Evolutionary conservation across 139 green algal genomes (phyloP).

Genomic region (Picochlorum costavermella): DNA sequence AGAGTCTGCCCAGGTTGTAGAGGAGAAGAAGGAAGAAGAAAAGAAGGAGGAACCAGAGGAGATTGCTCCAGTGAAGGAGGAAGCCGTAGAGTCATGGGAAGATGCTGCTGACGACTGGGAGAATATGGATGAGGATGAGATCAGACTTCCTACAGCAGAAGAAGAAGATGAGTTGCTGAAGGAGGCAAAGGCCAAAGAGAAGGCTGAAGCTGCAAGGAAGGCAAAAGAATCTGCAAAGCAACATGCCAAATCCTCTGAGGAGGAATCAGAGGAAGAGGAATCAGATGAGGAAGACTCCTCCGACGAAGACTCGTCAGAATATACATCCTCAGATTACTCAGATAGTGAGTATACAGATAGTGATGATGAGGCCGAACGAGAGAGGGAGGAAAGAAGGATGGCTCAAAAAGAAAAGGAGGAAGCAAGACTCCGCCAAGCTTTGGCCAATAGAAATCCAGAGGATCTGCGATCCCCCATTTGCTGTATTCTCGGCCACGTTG

Average conservation of each 20-base stretch:
- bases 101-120: slow-evolving; percentile 58
- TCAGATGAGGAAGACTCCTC: slow-evolving; percentile 21
- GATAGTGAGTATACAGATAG: slow-evolving; percentile 24
- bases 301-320: slow-evolving; percentile 28
- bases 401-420: slow-evolving; percentile 48
- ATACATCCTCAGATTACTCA: slow-evolving; percentile 27
- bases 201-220: slow-evolving; percentile 18
- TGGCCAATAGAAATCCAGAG: slow-evolving; percentile 43
- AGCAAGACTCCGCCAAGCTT: slow-evolving; percentile 43
- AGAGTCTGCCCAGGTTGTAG: slow-evolving; percentile 5
- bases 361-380: slow-evolving; percentile 44
- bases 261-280: slow-evolving; percentile 18
- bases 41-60: not conserved
- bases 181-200: slow-evolving; percentile 17
- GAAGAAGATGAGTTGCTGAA: slow-evolving; percentile 23
- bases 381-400: slow-evolving; percentile 44
- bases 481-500: slow-evolving; percentile 98
- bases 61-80: slow-evolving; percentile 11
- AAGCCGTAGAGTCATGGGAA: slow-evolving; percentile 31
- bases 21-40: slow-evolving; percentile 19
- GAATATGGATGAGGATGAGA: slow-evolving; percentile 45
- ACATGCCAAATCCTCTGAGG: slow-evolving; percentile 21
- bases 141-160: slow-evolving; percentile 27
- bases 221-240: slow-evolving; percentile 15
- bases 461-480: slow-evolving; percentile 95